phyloP scores from a whole-genome alignment of 352 stramenopile genomes.

The Phytophthora fragariae region DNA sequence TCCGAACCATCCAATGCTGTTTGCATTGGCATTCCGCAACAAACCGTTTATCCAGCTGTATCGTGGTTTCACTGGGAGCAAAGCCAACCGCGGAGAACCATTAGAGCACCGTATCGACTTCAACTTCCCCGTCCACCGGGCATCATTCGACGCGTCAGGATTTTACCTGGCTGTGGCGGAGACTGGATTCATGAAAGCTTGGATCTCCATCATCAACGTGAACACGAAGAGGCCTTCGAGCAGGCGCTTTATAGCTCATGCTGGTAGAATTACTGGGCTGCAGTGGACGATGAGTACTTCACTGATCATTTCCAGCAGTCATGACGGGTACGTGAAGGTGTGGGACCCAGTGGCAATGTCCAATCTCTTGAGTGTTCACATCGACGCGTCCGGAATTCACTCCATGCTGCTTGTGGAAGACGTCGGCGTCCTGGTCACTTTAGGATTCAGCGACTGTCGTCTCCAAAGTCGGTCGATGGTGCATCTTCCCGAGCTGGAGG shows the following conservation, averaged over 20 bases:
- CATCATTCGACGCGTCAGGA: constrained; percentile 48
- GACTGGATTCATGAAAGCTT: constrained; percentile 56
- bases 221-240: constrained; percentile 22
- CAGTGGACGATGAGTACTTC: constrained; percentile 56
- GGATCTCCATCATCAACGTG: constrained; percentile 59
- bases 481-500: constrained; percentile 55
- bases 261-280: constrained; percentile 58
- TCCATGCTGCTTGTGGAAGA: constrained; percentile 43
- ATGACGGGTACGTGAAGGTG: constrained; percentile 74
- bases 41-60: constrained; percentile 40
- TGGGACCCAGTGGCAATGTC: constrained; percentile 49
- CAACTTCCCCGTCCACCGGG: constrained; percentile 47
- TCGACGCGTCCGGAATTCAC: constrained; percentile 56
- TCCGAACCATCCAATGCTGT: constrained; percentile 8
- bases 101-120: constrained; percentile 37
- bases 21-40: constrained; percentile 38
- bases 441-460: constrained; percentile 51
- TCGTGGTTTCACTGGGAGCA: background rate
- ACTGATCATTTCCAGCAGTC: constrained; percentile 56
- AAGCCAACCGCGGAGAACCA: background rate
- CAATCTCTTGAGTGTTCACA: constrained; percentile 46
- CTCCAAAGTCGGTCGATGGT: constrained; percentile 48
- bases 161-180: constrained; percentile 56
- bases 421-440: constrained; percentile 35
- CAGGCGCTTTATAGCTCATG: constrained; percentile 60